These are phyloP conservation scores for Rhododendron kiyosumense DNA, from an alignment of 148 eudicot genomes.

Conservation along the genomic window DNA sequence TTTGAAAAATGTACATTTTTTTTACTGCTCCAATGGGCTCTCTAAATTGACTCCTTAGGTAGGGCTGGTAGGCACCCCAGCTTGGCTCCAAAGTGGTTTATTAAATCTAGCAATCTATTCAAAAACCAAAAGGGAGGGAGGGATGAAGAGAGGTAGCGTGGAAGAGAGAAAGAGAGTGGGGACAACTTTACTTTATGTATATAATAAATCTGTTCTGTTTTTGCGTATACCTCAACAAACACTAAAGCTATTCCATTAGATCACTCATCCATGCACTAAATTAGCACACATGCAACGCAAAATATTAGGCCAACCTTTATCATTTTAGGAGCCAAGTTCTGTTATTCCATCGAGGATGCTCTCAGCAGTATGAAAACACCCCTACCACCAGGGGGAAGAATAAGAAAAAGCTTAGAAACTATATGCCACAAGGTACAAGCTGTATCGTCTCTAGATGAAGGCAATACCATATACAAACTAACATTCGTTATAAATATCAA, in stretches of 20 bases:
- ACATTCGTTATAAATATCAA: no score
- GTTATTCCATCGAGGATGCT: neutral
- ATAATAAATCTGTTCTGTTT: neutral
- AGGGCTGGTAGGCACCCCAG: neutral
- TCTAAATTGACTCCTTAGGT: neutral
- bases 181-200: neutral
- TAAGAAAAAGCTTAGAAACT: neutral
- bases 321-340: neutral
- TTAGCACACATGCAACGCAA: neutral
- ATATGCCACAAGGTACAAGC: neutral
- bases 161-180: neutral
- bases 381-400: neutral
- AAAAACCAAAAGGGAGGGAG: neutral
- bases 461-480: neutral
- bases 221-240: neutral
- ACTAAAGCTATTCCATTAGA: neutral
- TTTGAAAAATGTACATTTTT: neutral
- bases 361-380: neutral
- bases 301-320: neutral
- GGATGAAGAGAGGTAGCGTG: neutral
- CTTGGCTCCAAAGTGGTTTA: neutral
- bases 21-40: neutral
- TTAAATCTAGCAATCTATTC: neutral
- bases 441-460: neutral
- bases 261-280: neutral